Evolutionary conservation across 306 rosid species (phyloP).

Genomic region (Cyamopsis tetragonoloba): DNA sequence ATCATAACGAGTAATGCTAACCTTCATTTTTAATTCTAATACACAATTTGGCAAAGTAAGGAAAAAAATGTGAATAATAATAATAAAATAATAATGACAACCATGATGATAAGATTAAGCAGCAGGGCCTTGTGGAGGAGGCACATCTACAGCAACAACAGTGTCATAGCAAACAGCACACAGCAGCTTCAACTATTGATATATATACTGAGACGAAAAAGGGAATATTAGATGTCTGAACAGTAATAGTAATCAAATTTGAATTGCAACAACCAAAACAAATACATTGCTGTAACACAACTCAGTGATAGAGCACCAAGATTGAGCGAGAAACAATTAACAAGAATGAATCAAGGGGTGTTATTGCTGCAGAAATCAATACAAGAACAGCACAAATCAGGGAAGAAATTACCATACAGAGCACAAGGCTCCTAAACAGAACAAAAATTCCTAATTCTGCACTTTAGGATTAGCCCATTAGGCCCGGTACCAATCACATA

Average conservation of each 20-base stretch:
- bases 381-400: too few species aligned
- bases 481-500: too few species aligned
- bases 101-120: too few species aligned
- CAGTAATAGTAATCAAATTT: neutral
- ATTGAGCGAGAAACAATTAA: conserved; percentile 40
- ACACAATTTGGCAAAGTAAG: neutral
- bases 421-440: too few species aligned
- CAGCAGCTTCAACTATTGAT: conserved; percentile 36
- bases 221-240: neutral
- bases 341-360: too few species aligned
- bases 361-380: too few species aligned
- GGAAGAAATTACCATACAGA: too few species aligned
- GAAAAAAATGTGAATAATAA: conserved; percentile 3
- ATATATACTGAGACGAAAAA: conserved; percentile 41
- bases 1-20: neutral
- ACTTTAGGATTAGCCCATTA: too few species aligned
- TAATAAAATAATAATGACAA: neutral
- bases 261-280: neutral
- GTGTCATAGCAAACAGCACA: conserved; percentile 44
- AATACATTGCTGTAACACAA: too few species aligned
- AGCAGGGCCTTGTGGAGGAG: conserved; percentile 47
- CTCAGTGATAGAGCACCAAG: too few species aligned
- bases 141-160: conserved; percentile 52
- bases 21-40: neutral
- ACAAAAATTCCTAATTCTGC: too few species aligned